Conservation (phyloP, 176 grass and related monocot species). For the Aegilops speltoides region DNA sequence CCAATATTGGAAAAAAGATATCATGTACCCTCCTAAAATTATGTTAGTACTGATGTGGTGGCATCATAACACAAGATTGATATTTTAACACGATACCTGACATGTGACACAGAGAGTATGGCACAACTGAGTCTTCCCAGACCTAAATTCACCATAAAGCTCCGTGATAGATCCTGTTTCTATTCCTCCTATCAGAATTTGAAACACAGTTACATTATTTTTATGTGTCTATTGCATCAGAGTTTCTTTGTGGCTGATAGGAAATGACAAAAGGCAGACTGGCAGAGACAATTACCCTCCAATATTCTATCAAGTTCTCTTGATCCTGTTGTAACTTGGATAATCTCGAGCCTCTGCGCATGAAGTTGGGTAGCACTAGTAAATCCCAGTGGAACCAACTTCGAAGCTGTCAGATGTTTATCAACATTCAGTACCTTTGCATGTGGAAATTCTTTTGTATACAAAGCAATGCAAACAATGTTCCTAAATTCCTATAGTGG, state of each 20-base stretch:
- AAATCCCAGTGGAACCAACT: slow-evolving; percentile 88
- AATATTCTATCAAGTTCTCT: slow-evolving; percentile 93
- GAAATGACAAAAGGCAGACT: background rate
- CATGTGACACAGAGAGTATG: slow-evolving; percentile 98
- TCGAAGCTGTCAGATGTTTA: slow-evolving; percentile 63
- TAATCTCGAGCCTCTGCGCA: slow-evolving; percentile 92
- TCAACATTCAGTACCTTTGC: background rate
- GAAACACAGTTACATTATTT: background rate
- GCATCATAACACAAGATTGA: background rate
- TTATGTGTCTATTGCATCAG: background rate
- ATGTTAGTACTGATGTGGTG: background rate
- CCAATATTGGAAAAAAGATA: background rate
- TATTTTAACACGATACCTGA: slow-evolving; percentile 54
- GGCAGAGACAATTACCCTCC: slow-evolving; percentile 62
- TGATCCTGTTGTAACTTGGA: slow-evolving; percentile 89
- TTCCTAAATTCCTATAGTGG: background rate
- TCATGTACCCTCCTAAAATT: background rate
- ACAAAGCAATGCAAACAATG: background rate
- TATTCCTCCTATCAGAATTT: slow-evolving; percentile 62
- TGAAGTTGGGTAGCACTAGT: slow-evolving; percentile 91
- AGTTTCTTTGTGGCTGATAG: background rate
- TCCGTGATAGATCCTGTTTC: slow-evolving; percentile 98
- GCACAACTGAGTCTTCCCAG: slow-evolving; percentile 83
- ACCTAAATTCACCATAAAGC: slow-evolving; percentile 93
- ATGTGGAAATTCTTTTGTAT: background rate